Evolutionary conservation across 169 alveolate species (phyloP), one percentile per base, ranked within the genome.

Genomic region (Theileria parva): DNA sequence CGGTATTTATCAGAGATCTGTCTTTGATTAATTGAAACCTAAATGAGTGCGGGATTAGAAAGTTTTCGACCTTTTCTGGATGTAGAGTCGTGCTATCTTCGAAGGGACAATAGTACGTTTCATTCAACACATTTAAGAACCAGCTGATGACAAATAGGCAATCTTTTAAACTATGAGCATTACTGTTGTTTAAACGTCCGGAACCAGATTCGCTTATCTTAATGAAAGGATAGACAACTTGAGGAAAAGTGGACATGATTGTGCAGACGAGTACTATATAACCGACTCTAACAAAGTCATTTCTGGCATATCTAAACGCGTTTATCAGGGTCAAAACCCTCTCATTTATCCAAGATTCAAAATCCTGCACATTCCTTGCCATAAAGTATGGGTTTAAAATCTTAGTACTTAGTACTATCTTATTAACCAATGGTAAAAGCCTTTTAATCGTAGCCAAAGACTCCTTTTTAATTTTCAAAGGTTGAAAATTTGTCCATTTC

Each of bases 321-420:
- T 13, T 57, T 25, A 57, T 25, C 66, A 57, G 21, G 1, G 66
- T 57, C 66, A 57, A 57, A 25, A 57, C 15, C 27, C 2, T 25
- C 17, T 57, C 66, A 25, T 57, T 57, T 57, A 57, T 57, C 66
- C 66, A 57, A 19, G 34, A 19, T 57, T 57, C 66, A 25, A 25
- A 25, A 25, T 57, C 15, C 28, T 8, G 15, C 15, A 19, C 8
- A 25, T 17, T 57, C n/a, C 66, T 57, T 19, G 27, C 11, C 66
- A 8, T 19, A n/a, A 57, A 21, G 8, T 57, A 57, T 9, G 27
- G 15, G 2, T 19, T 32, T 25, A 57, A 57, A 25, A 25, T 57
- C 8, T 57, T 19, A 57, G 3, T 57, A 19, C 37, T 57, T 19
- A 57, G 15, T 3, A 57, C 15, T 19, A 57, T 25, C 66, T 57